These are phyloP conservation scores for Trichoderma sp. DNA, from an alignment of 2,329 filamentous ascomycete genomes.

Conservation along the genomic window DNA sequence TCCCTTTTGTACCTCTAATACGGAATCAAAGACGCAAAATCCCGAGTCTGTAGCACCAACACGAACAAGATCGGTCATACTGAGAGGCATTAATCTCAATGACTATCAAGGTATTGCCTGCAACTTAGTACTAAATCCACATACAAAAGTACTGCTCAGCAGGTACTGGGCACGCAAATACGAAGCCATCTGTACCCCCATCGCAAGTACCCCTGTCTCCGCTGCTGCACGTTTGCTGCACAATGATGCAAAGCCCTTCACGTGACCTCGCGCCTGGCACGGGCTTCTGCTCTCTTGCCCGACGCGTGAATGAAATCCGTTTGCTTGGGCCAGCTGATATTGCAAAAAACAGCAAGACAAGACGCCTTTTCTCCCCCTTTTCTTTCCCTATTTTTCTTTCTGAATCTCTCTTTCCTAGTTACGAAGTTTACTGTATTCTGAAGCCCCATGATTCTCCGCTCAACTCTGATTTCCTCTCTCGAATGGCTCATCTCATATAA, in stretches of 20 bases:
- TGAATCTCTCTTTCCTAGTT: background rate
- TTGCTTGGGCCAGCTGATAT: background rate
- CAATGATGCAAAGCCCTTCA: background rate
- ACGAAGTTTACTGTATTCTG: background rate
- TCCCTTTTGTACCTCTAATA: too few species aligned
- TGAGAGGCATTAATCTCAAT: background rate
- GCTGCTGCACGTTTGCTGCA: background rate
- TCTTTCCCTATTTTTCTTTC: background rate
- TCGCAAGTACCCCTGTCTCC: background rate
- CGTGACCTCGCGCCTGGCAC: constrained; percentile 15
- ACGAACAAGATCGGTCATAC: background rate
- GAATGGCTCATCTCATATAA: background rate
- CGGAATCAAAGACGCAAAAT: background rate
- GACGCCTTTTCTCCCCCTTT: background rate
- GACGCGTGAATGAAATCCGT: constrained; percentile 1
- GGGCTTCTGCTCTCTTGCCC: background rate
- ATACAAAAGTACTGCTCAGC: background rate
- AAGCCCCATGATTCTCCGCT: background rate
- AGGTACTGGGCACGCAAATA: background rate
- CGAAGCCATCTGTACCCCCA: background rate
- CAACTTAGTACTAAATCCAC: background rate
- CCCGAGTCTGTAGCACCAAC: background rate
- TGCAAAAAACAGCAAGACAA: background rate
- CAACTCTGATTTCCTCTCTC: background rate
- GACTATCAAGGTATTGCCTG: too few species aligned